Percentiles rank a stretch among this genome's conserved stretches.
phyloP scores from a whole-genome alignment of 2,329 filamentous ascomycete species.

The Lanzia echinophila region DNA sequence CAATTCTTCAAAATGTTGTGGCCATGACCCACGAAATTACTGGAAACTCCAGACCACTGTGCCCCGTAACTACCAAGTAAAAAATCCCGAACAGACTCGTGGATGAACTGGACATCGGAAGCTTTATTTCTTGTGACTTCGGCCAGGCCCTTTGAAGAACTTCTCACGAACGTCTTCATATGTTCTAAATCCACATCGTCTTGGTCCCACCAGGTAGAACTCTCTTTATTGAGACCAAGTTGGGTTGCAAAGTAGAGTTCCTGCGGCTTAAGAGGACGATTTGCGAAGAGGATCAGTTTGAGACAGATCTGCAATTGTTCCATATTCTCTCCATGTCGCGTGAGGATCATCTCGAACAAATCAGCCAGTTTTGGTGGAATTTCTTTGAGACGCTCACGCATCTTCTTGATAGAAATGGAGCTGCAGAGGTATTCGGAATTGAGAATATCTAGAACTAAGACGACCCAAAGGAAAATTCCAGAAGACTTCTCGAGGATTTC shows the following conservation, averaged over 20 bases:
- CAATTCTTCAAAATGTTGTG: conserved; percentile 22
- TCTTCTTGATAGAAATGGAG: conserved; percentile 21
- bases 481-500: conserved; percentile 16
- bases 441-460: conserved; percentile 32
- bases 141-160: conserved; percentile 38
- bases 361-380: conserved; percentile 16
- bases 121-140: conserved; percentile 30
- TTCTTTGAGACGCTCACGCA: conserved; percentile 33
- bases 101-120: conserved; percentile 35
- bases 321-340: conserved; percentile 38
- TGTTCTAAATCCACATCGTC: conserved; percentile 24
- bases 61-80: conserved; percentile 32
- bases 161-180: conserved; percentile 33
- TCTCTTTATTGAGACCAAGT: conserved; percentile 12
- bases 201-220: conserved; percentile 16
- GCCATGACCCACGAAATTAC: conserved; percentile 19
- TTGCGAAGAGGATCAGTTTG: conserved; percentile 47
- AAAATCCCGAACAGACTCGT: conserved; percentile 37
- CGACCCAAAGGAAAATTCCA: conserved; percentile 21
- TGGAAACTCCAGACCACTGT: conserved; percentile 13
- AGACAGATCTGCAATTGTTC: conserved; percentile 40
- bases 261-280: conserved; percentile 18
- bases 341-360: conserved; percentile 18
- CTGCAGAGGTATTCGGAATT: conserved; percentile 35
- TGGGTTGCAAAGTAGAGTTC: conserved; percentile 22